A percentile compares a stretch with the other conserved stretches of the same genome.
These are phyloP conservation scores for Candida sanyaensis DNA, from an alignment of 1,139 yeast genomes.

Conservation along the genomic window DNA sequence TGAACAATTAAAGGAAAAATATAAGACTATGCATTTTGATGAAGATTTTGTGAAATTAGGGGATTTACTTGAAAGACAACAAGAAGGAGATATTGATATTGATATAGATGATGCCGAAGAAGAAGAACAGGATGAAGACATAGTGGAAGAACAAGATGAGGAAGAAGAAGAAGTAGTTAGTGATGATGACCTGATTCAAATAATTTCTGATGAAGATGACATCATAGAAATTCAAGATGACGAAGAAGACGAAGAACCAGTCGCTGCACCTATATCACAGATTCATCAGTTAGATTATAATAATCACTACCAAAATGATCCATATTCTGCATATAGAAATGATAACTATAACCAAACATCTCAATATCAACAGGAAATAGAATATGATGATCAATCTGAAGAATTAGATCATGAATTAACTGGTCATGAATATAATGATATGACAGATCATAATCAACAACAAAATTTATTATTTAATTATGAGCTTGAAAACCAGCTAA, in stretches of 20 bases:
- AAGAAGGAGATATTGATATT: conserved; percentile 7
- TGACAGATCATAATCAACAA: neutral
- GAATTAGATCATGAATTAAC: conserved; percentile 4
- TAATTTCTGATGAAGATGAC: conserved; percentile 11
- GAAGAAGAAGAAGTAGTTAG: conserved; percentile 14
- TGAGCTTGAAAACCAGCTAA: neutral
- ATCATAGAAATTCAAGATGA: conserved; percentile 1
- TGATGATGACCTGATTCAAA: conserved; percentile 11
- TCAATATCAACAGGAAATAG: conserved; percentile 4
- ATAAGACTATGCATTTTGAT: conserved; percentile 32
- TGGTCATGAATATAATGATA: neutral
- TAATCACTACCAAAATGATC: neutral
- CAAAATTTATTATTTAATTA: neutral
- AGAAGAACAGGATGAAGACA: conserved; percentile 10
- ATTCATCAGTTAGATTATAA: neutral
- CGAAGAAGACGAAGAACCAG: conserved; percentile 1
- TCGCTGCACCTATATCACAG: neutral
- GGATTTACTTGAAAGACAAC: conserved; percentile 24
- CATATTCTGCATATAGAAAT: neutral
- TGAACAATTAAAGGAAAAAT: conserved; percentile 21
- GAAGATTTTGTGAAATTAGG: conserved; percentile 45
- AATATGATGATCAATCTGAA: conserved; percentile 6
- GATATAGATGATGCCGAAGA: conserved; percentile 11
- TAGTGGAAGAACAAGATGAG: conserved; percentile 14
- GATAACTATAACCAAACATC: neutral